Conservation (phyloP, 31 red algal genomes). For the Asparagopsis taxiformis region DNA sequence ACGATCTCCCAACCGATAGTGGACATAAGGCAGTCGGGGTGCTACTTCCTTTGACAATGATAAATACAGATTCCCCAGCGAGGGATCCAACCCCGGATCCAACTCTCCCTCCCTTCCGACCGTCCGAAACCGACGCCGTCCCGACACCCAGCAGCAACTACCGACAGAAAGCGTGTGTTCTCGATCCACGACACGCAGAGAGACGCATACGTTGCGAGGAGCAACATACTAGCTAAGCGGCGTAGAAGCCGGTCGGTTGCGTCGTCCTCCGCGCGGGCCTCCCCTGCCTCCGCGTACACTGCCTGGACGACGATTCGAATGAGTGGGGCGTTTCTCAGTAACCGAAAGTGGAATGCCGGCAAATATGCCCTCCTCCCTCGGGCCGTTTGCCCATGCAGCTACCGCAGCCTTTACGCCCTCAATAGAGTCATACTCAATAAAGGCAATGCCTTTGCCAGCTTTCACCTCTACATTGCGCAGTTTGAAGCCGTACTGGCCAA, state of each 20-base stretch:
- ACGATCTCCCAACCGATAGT: background rate
- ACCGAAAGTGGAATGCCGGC: slow-evolving; percentile 46
- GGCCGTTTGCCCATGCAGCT: slow-evolving; percentile 43
- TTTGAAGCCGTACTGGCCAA: slow-evolving; percentile 54
- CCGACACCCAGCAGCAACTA: background rate
- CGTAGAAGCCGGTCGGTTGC: slow-evolving; percentile 24
- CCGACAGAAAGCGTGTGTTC: background rate
- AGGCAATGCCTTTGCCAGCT: slow-evolving; percentile 56
- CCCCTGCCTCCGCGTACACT: slow-evolving; percentile 53
- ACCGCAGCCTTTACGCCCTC: slow-evolving; percentile 58
- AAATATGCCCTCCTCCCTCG: slow-evolving; percentile 50
- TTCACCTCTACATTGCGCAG: slow-evolving; percentile 60
- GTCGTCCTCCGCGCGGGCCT: slow-evolving; percentile 22
- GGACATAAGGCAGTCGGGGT: background rate
- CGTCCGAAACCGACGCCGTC: slow-evolving; percentile 1
- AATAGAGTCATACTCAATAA: slow-evolving; percentile 66
- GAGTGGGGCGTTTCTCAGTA: slow-evolving; percentile 45
- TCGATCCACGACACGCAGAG: background rate
- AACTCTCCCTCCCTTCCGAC: background rate
- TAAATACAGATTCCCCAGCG: background rate
- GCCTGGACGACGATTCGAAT: slow-evolving; percentile 16
- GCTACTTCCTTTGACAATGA: background rate
- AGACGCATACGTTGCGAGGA: background rate
- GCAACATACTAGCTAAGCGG: slow-evolving; percentile 33
- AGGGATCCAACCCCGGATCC: background rate